Evolutionary conservation across 2,329 filamentous ascomycete species (phyloP).

Genomic region (Neofusicoccum laricinum): DNA sequence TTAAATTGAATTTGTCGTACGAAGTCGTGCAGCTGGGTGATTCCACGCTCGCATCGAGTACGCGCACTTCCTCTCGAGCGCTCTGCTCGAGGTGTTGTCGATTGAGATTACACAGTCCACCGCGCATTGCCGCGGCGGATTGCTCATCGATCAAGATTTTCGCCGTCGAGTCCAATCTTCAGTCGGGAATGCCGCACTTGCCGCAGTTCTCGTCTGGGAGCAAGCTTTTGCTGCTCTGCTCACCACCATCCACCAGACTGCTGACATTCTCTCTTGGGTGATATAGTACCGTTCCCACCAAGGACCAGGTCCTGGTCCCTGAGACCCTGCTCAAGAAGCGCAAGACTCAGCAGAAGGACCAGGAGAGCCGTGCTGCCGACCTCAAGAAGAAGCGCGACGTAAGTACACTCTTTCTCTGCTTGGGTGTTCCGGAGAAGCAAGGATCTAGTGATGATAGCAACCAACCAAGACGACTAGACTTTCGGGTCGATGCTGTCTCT

Average conservation of each 20-base stretch:
- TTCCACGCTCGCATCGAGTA: constrained; percentile 22
- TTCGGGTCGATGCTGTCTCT: constrained; percentile 91
- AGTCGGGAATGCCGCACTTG: constrained; percentile 88
- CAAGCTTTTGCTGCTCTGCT: constrained; percentile 38
- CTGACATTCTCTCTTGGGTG: constrained; percentile 49
- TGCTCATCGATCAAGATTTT: constrained; percentile 70
- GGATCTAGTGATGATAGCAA: constrained; percentile 80
- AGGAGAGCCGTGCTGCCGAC: constrained; percentile 79
- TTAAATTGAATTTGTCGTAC: constrained; percentile 58
- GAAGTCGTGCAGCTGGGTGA: constrained; percentile 19
- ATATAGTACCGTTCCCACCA: constrained; percentile 81
- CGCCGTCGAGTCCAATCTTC: constrained; percentile 71
- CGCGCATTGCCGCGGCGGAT: constrained; percentile 23
- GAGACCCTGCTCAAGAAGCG: constrained; percentile 99
- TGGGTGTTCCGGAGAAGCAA: constrained; percentile 26
- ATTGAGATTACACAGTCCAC: constrained; percentile 56
- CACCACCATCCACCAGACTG: constrained; percentile 56
- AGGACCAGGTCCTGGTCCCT: constrained; percentile 94
- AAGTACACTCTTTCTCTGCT: constrained; percentile 36
- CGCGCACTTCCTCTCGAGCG: constrained; percentile 53
- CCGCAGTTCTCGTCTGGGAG: constrained; percentile 92
- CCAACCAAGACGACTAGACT: constrained; percentile 86
- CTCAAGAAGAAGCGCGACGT: constrained; percentile 89
- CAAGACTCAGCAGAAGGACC: constrained; percentile 99
- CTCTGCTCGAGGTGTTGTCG: constrained; percentile 68